These are phyloP conservation scores for Colletotrichum aenigma DNA, from an alignment of 2,329 filamentous ascomycete genomes.

Conservation along the genomic window DNA sequence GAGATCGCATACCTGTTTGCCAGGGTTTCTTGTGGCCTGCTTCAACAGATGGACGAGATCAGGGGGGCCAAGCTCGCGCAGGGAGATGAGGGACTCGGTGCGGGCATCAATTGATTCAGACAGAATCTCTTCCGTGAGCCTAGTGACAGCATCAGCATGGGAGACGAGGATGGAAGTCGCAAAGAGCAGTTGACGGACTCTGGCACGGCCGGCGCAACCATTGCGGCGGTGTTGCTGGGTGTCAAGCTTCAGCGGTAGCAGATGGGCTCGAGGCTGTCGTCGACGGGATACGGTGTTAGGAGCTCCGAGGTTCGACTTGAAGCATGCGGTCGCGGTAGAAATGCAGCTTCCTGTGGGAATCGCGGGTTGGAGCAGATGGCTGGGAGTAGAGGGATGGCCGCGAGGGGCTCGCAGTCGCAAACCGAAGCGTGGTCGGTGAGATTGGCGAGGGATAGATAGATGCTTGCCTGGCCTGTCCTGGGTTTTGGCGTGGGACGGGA, in stretches of 20 bases:
- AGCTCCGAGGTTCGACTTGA: neutral
- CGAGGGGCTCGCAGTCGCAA: neutral
- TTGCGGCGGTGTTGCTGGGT: slow-evolving; percentile 41
- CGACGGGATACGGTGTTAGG: slow-evolving; percentile 5
- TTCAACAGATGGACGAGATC: slow-evolving; percentile 96
- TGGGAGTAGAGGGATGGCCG: slow-evolving; percentile 4
- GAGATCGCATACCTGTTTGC: slow-evolving; percentile 53
- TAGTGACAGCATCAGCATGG: slow-evolving; percentile 40
- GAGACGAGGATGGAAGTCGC: neutral
- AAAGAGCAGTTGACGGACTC: slow-evolving; percentile 58
- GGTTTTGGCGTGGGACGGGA: neutral
- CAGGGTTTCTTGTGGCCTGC: slow-evolving; percentile 61
- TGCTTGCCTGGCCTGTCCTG: neutral
- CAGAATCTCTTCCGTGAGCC: slow-evolving; percentile 91
- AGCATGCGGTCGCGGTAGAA: neutral
- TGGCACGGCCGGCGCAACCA: slow-evolving; percentile 77
- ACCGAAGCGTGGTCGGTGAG: slow-evolving; percentile 2
- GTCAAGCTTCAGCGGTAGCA: neutral
- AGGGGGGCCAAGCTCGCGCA: slow-evolving; percentile 93
- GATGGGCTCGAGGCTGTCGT: neutral
- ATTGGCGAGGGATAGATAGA: slow-evolving; percentile 13
- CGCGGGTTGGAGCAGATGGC: neutral
- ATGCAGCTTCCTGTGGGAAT: neutral
- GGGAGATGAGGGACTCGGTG: slow-evolving; percentile 82
- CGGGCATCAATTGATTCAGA: slow-evolving; percentile 91